phyloP scores from a whole-genome alignment of 1,139 yeast species.

The Sugiyamaella paludigena region DNA sequence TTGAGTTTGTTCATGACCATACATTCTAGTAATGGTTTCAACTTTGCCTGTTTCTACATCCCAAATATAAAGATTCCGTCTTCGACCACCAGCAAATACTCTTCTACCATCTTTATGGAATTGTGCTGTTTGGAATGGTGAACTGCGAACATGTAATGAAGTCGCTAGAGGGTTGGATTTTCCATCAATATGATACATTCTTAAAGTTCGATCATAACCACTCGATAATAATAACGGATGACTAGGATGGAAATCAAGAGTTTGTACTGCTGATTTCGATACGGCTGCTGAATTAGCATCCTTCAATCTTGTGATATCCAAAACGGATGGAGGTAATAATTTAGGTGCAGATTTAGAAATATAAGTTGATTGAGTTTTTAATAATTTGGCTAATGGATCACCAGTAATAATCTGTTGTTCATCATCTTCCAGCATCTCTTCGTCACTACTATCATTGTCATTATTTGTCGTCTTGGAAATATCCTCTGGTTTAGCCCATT shows the following conservation, averaged over 20 bases:
- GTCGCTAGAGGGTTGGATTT: conserved; percentile 77
- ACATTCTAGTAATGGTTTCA: conserved; percentile 82
- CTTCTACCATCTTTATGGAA: conserved; percentile 57
- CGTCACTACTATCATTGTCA: conserved; percentile 25
- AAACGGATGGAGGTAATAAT: conserved; percentile 64
- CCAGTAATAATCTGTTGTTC: conserved; percentile 37
- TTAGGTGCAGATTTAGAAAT: conserved; percentile 49
- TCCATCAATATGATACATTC: conserved; percentile 93
- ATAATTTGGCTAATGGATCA: conserved; percentile 52
- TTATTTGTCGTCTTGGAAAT: conserved; percentile 23
- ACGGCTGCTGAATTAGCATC: conserved; percentile 77
- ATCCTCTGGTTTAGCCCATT: conserved; percentile 59
- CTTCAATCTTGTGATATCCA: conserved; percentile 74
- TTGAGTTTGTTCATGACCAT: conserved; percentile 86
- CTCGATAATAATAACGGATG: conserved; percentile 85
- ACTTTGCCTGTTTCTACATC: conserved; percentile 71
- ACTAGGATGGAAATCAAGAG: conserved; percentile 77
- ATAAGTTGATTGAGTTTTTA: conserved; percentile 59
- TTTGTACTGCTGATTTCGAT: conserved; percentile 77
- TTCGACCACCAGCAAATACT: conserved; percentile 85
- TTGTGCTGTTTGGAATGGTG: conserved; percentile 75
- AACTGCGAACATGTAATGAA: conserved; percentile 70
- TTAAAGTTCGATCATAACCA: conserved; percentile 85
- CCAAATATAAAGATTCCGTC: conserved; percentile 91
- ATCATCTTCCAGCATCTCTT: conserved; percentile 25